Conservation (phyloP, 495 filamentous ascomycete species). For the Neurospora pannonica region DNA sequence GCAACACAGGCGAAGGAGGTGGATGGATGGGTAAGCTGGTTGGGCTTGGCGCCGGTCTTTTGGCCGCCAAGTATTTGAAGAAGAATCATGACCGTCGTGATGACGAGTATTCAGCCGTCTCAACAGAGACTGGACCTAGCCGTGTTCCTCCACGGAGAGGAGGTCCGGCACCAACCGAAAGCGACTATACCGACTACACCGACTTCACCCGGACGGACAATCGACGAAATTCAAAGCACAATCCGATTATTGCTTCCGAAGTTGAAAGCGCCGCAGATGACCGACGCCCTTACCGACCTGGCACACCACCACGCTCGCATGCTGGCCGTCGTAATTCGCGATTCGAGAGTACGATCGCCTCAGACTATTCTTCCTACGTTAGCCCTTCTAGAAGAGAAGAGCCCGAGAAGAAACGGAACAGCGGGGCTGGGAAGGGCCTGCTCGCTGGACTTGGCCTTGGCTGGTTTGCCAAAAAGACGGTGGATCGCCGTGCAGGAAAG, state of each 20-base stretch:
- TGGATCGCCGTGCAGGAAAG: constrained; percentile 48
- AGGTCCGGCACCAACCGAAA: constrained; percentile 26
- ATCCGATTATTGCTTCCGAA: constrained; percentile 27
- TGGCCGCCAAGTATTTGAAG: constrained; percentile 56
- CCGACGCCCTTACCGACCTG: constrained; percentile 20
- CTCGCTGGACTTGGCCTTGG: constrained; percentile 57
- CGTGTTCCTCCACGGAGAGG: constrained; percentile 27
- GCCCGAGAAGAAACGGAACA: constrained; percentile 18
- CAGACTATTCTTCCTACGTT: constrained; percentile 43
- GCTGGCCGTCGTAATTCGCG: constrained; percentile 25
- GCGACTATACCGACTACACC: constrained; percentile 40
- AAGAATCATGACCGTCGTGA: constrained; percentile 49
- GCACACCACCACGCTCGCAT: constrained; percentile 35
- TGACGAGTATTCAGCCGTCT: constrained; percentile 48
- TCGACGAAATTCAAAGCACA: constrained; percentile 27
- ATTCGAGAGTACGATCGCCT: constrained; percentile 31
- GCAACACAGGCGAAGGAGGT: constrained; percentile 26
- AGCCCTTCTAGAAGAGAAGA: constrained; percentile 32
- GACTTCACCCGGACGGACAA: constrained; percentile 21
- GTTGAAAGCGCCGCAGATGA: constrained; percentile 31
- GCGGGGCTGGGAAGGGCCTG: constrained; percentile 47
- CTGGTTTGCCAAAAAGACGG: constrained; percentile 55
- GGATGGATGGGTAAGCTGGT: constrained; percentile 58
- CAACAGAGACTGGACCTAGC: constrained; percentile 40
- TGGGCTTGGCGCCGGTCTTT: constrained; percentile 53